phyloP scores from a whole-genome alignment of 257 asterid genomes.

The Solanum ahanhuiri region DNA sequence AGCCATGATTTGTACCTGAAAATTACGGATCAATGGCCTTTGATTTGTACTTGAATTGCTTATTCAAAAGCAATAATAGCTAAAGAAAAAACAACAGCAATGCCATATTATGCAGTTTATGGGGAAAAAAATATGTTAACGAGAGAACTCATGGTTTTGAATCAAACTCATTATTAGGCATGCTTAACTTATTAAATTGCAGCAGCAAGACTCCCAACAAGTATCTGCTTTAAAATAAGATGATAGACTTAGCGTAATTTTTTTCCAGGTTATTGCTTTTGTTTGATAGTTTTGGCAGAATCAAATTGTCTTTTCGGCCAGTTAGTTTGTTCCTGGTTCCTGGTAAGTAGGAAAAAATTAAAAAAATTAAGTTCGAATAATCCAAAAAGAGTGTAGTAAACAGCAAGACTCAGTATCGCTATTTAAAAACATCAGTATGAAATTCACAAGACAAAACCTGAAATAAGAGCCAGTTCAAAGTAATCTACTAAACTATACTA shows the following conservation, averaged over 20 bases:
- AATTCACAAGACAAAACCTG: background rate
- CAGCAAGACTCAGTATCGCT: background rate
- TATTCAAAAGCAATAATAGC: background rate
- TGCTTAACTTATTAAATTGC: background rate
- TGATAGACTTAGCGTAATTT: background rate
- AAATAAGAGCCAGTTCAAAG: background rate
- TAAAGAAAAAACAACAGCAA: background rate
- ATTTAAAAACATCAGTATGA: background rate
- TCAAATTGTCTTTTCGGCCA: background rate
- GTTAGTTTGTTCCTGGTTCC: background rate
- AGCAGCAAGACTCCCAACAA: background rate
- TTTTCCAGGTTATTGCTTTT: background rate
- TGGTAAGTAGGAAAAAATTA: background rate
- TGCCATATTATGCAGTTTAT: background rate
- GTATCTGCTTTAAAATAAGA: background rate
- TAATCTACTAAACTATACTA: background rate
- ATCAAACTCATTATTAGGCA: background rate
- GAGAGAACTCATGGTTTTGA: background rate
- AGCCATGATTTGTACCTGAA: background rate
- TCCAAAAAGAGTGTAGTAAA: too few relatives aligned
- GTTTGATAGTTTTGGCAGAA: background rate
- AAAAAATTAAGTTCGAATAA: background rate
- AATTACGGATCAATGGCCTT: background rate
- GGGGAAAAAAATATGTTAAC: background rate
- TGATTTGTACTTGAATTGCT: background rate